These are phyloP conservation scores for Furcasterigmium furcatum DNA, from an alignment of 2,329 filamentous ascomycete species.

Conservation along the genomic window DNA sequence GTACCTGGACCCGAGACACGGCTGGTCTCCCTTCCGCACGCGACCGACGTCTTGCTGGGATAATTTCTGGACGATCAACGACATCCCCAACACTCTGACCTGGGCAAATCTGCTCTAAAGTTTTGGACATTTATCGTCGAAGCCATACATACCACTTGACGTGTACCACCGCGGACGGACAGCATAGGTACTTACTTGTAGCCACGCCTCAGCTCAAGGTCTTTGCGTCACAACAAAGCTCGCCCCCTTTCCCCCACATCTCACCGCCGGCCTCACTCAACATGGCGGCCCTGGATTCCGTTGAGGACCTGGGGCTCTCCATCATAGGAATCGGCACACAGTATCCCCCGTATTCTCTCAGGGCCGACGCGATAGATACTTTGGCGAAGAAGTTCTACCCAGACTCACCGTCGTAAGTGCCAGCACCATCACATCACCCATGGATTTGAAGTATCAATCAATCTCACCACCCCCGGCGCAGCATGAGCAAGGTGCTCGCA, in stretches of 20 bases:
- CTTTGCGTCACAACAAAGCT: background rate
- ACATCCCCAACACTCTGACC: too few species aligned
- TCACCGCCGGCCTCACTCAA: background rate
- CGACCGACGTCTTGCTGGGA: too few species aligned
- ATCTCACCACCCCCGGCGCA: slow-evolving; percentile 21
- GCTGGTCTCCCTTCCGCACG: too few species aligned
- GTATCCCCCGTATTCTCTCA: slow-evolving; percentile 56
- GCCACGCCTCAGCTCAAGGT: too few species aligned
- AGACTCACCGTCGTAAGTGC: slow-evolving; percentile 53
- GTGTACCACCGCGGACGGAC: too few species aligned
- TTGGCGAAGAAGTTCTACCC: slow-evolving; percentile 56
- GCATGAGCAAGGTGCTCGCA: slow-evolving; percentile 59
- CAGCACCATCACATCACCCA: slow-evolving; percentile 51
- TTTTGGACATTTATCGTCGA: too few species aligned
- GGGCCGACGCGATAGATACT: slow-evolving; percentile 45
- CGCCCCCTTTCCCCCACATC: slow-evolving; percentile 10
- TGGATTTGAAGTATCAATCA: background rate
- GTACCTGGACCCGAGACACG: too few species aligned
- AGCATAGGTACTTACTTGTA: too few species aligned
- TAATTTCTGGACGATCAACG: too few species aligned
- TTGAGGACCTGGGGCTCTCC: slow-evolving; percentile 54
- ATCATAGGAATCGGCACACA: slow-evolving; percentile 57
- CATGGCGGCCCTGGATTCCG: slow-evolving; percentile 39
- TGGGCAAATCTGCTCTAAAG: too few species aligned
- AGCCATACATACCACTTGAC: too few species aligned